These are phyloP conservation scores for Rosellinia necatrix DNA, from an alignment of 2,329 filamentous ascomycete species.

Conservation along the genomic window DNA sequence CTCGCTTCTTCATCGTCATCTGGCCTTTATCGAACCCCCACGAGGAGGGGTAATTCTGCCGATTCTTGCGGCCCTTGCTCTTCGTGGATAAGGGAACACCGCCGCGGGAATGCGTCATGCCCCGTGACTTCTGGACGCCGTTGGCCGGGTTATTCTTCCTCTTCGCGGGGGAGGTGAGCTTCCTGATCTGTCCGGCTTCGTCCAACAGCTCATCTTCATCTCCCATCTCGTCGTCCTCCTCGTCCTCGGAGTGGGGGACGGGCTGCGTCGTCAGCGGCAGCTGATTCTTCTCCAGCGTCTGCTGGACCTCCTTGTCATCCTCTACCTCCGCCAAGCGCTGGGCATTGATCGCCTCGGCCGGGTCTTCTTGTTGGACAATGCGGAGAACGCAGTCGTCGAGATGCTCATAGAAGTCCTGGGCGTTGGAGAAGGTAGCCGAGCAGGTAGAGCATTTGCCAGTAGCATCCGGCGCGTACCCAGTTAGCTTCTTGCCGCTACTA, in stretches of 20 bases:
- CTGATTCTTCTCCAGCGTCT: slow-evolving; percentile 68
- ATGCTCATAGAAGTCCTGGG: slow-evolving; percentile 98
- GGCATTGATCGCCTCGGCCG: slow-evolving; percentile 70
- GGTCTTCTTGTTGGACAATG: slow-evolving; percentile 74
- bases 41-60: slow-evolving; percentile 88
- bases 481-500: slow-evolving; percentile 65
- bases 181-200: slow-evolving; percentile 58
- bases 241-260: slow-evolving; percentile 42
- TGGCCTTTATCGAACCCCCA: slow-evolving; percentile 93
- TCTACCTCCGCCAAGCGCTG: slow-evolving; percentile 68
- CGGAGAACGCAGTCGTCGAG: slow-evolving; percentile 77
- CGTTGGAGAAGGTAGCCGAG: slow-evolving; percentile 85
- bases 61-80: slow-evolving; percentile 79
- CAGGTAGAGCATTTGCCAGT: slow-evolving; percentile 97
- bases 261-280: slow-evolving; percentile 53
- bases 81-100: slow-evolving; percentile 63
- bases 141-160: slow-evolving; percentile 63
- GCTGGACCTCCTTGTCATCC: slow-evolving; percentile 64
- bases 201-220: slow-evolving; percentile 67
- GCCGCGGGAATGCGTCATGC: slow-evolving; percentile 78
- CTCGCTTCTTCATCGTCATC: slow-evolving; percentile 98
- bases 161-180: slow-evolving; percentile 56
- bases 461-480: slow-evolving; percentile 74
- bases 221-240: slow-evolving; percentile 63
- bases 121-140: slow-evolving; percentile 69